Evolutionary conservation across 352 stramenopile genomes (phyloP).

Genomic region (Phytophthora uliginosa): DNA sequence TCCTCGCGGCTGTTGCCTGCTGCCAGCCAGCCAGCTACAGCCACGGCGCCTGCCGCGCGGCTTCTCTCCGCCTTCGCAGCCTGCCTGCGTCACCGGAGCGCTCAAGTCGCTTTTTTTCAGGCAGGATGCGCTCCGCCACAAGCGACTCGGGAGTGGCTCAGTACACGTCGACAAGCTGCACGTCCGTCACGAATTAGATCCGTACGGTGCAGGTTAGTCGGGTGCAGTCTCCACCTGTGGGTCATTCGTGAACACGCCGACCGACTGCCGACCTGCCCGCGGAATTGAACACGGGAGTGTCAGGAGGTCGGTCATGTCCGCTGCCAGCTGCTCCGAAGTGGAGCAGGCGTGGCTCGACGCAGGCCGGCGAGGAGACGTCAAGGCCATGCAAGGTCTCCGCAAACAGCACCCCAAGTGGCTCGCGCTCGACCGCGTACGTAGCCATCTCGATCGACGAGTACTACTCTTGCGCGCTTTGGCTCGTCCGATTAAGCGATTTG

Average conservation of each 20-base stretch:
- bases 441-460: slow-evolving; percentile 18
- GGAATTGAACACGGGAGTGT: slow-evolving; percentile 24
- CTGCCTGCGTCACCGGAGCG: slow-evolving; percentile 28
- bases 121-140: slow-evolving; percentile 32
- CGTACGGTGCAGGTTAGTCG: no score
- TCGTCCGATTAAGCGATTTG: slow-evolving; percentile 35
- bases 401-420: slow-evolving; percentile 43
- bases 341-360: slow-evolving; percentile 42
- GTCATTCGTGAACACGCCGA: slow-evolving; percentile 42
- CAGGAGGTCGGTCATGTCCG: slow-evolving; percentile 28
- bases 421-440: slow-evolving; percentile 44
- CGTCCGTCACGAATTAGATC: background rate
- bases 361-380: slow-evolving; percentile 34
- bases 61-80: slow-evolving; percentile 30
- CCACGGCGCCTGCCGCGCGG: slow-evolving; percentile 5
- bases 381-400: slow-evolving; percentile 37
- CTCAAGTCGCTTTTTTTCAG: slow-evolving; percentile 42
- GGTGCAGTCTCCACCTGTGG: background rate
- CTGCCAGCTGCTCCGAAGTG: slow-evolving; percentile 18
- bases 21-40: slow-evolving; percentile 19
- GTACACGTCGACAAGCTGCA: background rate
- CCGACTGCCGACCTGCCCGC: slow-evolving; percentile 29
- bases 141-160: slow-evolving; percentile 22
- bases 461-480: slow-evolving; percentile 41
- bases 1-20: slow-evolving; percentile 9